A percentile compares a stretch with the other conserved stretches of the same genome.
Conservation (phyloP, 352 stramenopile species). For the Phytophthora nicotianae region DNA sequence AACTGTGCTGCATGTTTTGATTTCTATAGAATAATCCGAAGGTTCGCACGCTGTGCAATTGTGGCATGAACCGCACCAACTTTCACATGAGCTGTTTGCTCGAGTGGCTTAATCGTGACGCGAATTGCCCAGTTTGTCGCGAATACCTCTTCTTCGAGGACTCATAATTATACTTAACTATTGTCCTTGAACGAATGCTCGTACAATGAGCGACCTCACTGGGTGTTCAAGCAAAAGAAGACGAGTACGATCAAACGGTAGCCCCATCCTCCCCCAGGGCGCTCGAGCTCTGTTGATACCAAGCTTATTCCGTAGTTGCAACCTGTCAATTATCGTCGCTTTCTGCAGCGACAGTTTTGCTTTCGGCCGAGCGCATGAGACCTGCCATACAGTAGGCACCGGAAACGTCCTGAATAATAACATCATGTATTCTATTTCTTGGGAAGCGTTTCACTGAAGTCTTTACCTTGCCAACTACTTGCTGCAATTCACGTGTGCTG, state of each 20-base stretch:
- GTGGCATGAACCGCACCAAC: conserved; percentile 90
- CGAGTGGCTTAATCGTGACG: conserved; percentile 85
- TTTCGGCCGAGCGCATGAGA: background rate
- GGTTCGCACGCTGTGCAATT: conserved; percentile 86
- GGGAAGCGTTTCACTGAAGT: background rate
- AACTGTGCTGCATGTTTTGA: conserved; percentile 1
- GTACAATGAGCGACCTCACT: conserved; percentile 12
- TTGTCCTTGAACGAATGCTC: conserved; percentile 4
- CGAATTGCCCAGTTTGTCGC: conserved; percentile 86
- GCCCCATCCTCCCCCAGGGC: background rate
- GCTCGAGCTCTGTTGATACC: conserved; percentile 5
- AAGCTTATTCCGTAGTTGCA: conserved; percentile 6
- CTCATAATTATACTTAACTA: conserved; percentile 37
- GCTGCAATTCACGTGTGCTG: conserved; percentile 21
- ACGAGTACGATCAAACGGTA: conserved; percentile 11
- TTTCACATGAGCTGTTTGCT: conserved; percentile 90
- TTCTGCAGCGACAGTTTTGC: conserved; percentile 28
- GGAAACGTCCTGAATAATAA: conserved; percentile 15
- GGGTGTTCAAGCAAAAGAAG: conserved; percentile 11
- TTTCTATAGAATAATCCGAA: conserved; percentile 66
- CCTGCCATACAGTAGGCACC: background rate
- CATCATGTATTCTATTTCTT: conserved; percentile 38
- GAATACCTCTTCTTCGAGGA: conserved; percentile 91
- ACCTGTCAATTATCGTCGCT: conserved; percentile 8
- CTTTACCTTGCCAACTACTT: background rate